A percentile compares a stretch with the other conserved stretches of the same genome.
These are phyloP conservation scores for Pichia nakasei DNA, from an alignment of 805 yeast genomes.

Conservation along the genomic window DNA sequence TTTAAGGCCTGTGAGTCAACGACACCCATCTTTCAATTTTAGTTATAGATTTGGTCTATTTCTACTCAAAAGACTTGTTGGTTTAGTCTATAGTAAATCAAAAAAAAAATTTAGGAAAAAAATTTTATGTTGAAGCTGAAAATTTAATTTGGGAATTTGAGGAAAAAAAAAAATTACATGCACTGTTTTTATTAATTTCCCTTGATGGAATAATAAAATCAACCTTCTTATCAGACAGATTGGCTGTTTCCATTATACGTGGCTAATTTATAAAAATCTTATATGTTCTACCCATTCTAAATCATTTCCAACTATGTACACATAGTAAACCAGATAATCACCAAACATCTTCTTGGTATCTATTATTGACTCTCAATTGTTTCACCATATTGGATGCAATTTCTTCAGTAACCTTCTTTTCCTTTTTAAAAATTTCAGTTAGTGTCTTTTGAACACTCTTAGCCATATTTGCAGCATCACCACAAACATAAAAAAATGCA, in stretches of 20 bases:
- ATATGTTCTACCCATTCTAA: no score
- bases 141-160: no score
- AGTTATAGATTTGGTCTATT: no score
- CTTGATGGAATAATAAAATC: no score
- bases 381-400: constrained; percentile 73
- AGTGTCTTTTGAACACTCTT: constrained; percentile 78
- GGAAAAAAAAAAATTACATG: not conserved
- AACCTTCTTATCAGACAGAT: no score
- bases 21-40: no score
- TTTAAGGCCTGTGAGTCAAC: constrained; percentile 25
- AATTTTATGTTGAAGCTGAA: no score
- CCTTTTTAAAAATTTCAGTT: constrained; percentile 49
- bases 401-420: constrained; percentile 54
- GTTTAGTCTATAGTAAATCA: no score
- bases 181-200: no score
- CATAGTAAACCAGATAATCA: constrained; percentile 22
- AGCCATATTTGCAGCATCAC: constrained; percentile 95
- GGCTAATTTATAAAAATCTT: no score
- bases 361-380: constrained; percentile 70
- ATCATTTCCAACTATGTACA: no score
- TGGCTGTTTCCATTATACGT: no score
- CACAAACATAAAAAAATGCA: constrained; percentile 91
- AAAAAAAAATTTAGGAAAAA: not conserved
- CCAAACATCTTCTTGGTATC: constrained; percentile 98
- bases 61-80: not conserved